Conservation (phyloP, 169 alveolate genomes). For the Plasmodium fragile region DNA sequence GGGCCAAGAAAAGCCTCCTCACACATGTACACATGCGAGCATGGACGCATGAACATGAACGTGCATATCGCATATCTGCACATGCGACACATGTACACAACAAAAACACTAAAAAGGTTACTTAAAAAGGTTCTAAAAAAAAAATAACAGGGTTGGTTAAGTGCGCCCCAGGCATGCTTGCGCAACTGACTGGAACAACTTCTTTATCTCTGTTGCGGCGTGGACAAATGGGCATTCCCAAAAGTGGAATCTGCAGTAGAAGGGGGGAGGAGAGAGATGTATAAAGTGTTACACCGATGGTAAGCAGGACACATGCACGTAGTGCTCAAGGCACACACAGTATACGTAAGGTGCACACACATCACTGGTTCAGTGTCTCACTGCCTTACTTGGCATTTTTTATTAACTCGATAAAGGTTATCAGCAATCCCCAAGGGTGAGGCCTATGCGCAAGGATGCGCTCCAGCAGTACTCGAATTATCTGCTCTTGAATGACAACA, state of each 20-base stretch:
- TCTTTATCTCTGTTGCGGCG: conserved; percentile 84
- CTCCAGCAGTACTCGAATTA: conserved; percentile 91
- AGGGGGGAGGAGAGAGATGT: background rate
- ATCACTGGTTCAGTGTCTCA: background rate
- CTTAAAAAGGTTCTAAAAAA: conserved; percentile 49
- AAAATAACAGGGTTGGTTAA: conserved; percentile 13
- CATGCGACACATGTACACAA: background rate
- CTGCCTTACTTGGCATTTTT: conserved; percentile 86
- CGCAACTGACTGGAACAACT: conserved; percentile 82
- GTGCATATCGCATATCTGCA: background rate
- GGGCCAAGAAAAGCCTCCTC: background rate
- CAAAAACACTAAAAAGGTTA: conserved; percentile 45
- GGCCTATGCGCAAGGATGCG: conserved; percentile 94
- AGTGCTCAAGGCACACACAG: background rate
- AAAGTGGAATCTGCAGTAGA: conserved; percentile 74
- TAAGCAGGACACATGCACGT: background rate
- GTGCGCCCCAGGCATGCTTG: conserved; percentile 80
- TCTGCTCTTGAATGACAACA: conserved; percentile 92
- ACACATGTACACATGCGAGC: background rate
- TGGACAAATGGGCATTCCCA: conserved; percentile 84
- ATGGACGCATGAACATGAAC: background rate
- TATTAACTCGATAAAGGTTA: conserved; percentile 89
- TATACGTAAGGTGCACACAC: background rate
- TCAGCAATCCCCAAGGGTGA: conserved; percentile 97
- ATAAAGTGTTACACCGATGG: background rate